Base-by-base conservation (phyloP, 2,329 filamentous ascomycete species). In the Coniochaeta pulveracea region DNA sequence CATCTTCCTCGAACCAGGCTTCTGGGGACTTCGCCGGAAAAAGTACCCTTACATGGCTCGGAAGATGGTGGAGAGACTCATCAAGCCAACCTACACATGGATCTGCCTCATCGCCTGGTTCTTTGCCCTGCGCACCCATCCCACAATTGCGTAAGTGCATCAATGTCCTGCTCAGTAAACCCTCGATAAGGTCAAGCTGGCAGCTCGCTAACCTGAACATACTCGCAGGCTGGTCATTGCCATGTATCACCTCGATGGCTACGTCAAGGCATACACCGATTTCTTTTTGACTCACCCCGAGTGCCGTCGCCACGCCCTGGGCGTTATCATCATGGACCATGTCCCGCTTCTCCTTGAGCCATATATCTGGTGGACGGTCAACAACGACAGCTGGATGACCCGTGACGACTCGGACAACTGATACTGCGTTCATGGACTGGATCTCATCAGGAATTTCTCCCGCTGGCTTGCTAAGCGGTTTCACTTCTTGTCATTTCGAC, bases 31-130 rank as follows among this genome's bases (percentile, higher is more conserved):
- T 1, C 39, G 44, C 27, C 21, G 33, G 10, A 8, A 6, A 8
- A 34, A 32, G 1, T 37, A 35, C 1, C 44, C 42, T 3, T 45
- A 44, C 19, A 45, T 47, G 28, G 28, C 28, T 36, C 33, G 39
- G 1, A 48, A 48, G 26, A 48, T 47, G 43, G n/a, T 19, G 9
- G 42, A 41, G 18, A 35, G 40, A 3, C 36, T 49, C 33, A n/a
- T 42, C 10, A 17, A 29, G 15, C 17, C 14, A 5, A 4, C 19
- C 3, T 9, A 17, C 14, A 28, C 10, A 10, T 28, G 6, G 4
- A 5, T 6, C 7, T 28, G 19, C 11, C 6, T 18, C 5, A 5
- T n/a, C 12, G 6, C 26, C 8, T 27, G 5, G 7, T 12, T 15
- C 5, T 4, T 15, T 12, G 11, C n/a, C 5, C 8, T 15, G 7